phyloP scores from a whole-genome alignment of 306 rosid species.

The Prunus fruticosa region DNA sequence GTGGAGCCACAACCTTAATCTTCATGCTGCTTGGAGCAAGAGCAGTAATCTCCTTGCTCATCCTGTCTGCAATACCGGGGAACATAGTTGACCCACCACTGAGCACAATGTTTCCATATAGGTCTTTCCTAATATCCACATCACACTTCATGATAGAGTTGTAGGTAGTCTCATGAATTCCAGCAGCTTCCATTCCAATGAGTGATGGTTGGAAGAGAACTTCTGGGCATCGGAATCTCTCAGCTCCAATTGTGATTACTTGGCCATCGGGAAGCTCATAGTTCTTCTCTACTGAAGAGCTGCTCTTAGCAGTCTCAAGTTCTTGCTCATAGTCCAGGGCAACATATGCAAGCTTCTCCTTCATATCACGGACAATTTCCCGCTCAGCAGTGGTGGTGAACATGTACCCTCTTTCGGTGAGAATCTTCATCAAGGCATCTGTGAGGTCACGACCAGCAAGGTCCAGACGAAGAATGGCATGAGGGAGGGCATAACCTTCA shows the following conservation, averaged over 20 bases:
- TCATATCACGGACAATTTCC: constrained; percentile 99
- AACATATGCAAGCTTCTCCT: constrained; percentile 97
- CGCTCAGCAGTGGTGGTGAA: constrained; percentile 98
- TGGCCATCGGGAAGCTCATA: constrained; percentile 95
- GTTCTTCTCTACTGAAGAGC: constrained; percentile 93
- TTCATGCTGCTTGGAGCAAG: constrained; percentile 99
- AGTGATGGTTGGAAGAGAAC: constrained; percentile 98
- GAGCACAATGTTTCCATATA: constrained; percentile 92
- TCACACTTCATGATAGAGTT: constrained; percentile 99
- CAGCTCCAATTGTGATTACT: constrained; percentile 94
- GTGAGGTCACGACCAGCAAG: constrained; percentile 99
- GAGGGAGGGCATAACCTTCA: constrained; percentile 96
- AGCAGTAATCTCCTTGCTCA: constrained; percentile 99
- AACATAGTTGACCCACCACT: constrained; percentile 99
- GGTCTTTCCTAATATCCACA: constrained; percentile 94
- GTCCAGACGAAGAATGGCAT: constrained; percentile 94
- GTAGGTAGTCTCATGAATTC: constrained; percentile 95
- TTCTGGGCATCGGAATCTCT: constrained; percentile 95
- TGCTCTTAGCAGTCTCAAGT: constrained; percentile 93
- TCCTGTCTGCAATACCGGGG: constrained; percentile 96
- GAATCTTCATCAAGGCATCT: constrained; percentile 92
- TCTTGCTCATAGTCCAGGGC: constrained; percentile 94
- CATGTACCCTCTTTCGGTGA: constrained; percentile 98
- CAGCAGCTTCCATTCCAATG: constrained; percentile 99
- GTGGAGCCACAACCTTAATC: constrained; percentile 98